phyloP scores from a whole-genome alignment of 805 yeast species.

The Candida corydali region DNA sequence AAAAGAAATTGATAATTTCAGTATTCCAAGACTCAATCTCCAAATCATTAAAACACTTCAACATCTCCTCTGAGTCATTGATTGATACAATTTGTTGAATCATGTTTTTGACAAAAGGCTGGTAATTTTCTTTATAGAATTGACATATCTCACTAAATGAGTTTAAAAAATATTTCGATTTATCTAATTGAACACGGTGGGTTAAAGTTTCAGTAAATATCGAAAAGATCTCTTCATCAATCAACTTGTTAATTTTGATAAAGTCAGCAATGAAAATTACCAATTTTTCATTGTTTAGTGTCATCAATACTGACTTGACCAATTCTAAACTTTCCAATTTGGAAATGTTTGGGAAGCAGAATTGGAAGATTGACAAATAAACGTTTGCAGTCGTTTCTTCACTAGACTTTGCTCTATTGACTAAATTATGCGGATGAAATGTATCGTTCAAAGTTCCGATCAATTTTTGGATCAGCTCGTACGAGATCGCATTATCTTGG shows the following conservation, averaged over 20 bases:
- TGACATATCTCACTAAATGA: constrained; percentile 18
- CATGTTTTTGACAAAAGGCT: constrained; percentile 26
- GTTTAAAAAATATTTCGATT: constrained; percentile 14
- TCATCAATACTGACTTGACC: constrained; percentile 5
- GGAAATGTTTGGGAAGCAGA: constrained; percentile 9
- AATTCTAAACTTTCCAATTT: constrained; percentile 13
- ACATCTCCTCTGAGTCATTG: constrained; percentile 23
- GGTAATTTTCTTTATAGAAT: constrained; percentile 14
- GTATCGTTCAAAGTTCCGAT: constrained; percentile 28
- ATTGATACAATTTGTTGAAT: constrained; percentile 30
- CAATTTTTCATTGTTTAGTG: constrained; percentile 13
- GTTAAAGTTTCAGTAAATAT: constrained; percentile 7
- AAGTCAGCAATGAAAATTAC: constrained; percentile 16
- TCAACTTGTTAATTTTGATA: not conserved
- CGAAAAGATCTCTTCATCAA: not conserved
- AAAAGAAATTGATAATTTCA: constrained; percentile 27
- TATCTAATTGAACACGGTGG: not conserved
- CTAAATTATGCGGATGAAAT: constrained; percentile 23
- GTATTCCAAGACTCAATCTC: constrained; percentile 25
- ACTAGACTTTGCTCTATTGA: constrained; percentile 9
- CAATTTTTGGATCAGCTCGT: constrained; percentile 19
- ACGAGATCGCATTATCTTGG: constrained; percentile 13
- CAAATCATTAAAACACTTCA: constrained; percentile 15
- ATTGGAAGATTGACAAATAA: constrained; percentile 10
- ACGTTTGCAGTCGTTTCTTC: constrained; percentile 10